Conservation (phyloP, 345 rosid species). For the Abelmoschus esculentus region DNA sequence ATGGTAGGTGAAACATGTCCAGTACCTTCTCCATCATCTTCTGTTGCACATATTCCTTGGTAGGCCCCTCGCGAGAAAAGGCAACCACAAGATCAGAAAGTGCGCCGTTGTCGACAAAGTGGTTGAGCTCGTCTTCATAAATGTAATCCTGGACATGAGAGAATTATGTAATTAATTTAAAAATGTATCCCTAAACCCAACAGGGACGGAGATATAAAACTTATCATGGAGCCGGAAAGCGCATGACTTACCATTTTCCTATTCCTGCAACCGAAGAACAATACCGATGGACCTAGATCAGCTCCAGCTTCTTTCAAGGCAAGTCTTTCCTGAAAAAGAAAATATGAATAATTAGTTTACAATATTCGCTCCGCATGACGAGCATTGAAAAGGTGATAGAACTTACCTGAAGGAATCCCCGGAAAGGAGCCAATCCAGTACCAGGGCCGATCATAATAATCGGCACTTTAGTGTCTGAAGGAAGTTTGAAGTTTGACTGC, state of each 20-base stretch:
- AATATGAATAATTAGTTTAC: no score
- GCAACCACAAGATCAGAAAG: slow-evolving; percentile 74
- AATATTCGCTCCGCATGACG: no score
- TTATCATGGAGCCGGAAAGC: background rate
- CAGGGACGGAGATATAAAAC: background rate
- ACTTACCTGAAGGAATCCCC: no score
- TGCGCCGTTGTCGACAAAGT: slow-evolving; percentile 58
- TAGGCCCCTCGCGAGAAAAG: slow-evolving; percentile 93
- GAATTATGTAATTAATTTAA: background rate
- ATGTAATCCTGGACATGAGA: slow-evolving; percentile 57
- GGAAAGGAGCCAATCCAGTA: no score
- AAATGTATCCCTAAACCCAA: background rate
- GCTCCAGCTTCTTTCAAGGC: background rate
- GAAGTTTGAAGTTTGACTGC: no score
- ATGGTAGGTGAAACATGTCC: slow-evolving; percentile 10
- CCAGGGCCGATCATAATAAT: no score
- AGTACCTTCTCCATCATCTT: background rate
- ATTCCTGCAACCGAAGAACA: slow-evolving; percentile 96
- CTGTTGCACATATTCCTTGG: slow-evolving; percentile 59
- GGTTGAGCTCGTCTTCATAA: slow-evolving; percentile 76
- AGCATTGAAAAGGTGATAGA: no score
- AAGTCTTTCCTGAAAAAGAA: no score
- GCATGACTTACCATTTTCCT: slow-evolving; percentile 52
- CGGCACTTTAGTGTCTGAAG: no score
- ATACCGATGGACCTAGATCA: slow-evolving; percentile 68